Conservation (phyloP, 495 filamentous ascomycete genomes). For the Penicillium ochrochloron region DNA sequence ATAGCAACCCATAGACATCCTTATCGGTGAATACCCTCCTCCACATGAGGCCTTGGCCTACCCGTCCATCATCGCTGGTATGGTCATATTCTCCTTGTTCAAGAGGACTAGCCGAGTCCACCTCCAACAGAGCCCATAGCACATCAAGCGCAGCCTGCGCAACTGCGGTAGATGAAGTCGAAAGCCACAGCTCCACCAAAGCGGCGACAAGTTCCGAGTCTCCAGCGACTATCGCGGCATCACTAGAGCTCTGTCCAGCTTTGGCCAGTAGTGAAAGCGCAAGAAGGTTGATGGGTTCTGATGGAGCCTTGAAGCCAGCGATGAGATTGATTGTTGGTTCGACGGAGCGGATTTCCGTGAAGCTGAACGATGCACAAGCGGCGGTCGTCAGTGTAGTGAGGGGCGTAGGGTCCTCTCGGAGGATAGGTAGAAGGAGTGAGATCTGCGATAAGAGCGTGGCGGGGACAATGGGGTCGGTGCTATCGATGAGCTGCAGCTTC, state of each 20-base stretch:
- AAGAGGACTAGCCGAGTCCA: conserved; percentile 56
- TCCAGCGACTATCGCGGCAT: conserved; percentile 70
- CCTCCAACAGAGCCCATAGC: conserved; percentile 70
- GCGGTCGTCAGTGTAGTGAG: conserved; percentile 49
- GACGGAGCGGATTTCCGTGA: conserved; percentile 49
- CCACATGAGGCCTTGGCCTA: conserved; percentile 76
- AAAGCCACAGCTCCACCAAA: conserved; percentile 74
- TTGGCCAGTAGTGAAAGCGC: conserved; percentile 74
- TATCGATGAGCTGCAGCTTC: conserved; percentile 46
- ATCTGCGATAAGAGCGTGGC: conserved; percentile 50
- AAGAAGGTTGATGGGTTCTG: conserved; percentile 69
- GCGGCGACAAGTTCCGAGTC: conserved; percentile 63
- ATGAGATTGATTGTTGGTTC: conserved; percentile 52
- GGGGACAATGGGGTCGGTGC: conserved; percentile 41
- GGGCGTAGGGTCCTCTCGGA: conserved; percentile 58
- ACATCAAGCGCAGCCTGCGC: conserved; percentile 68
- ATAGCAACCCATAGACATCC: conserved; percentile 67
- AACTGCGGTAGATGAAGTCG: conserved; percentile 70
- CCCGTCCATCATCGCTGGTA: conserved; percentile 36
- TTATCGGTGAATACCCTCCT: conserved; percentile 68
- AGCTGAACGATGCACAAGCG: conserved; percentile 45
- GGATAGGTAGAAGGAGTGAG: conserved; percentile 48
- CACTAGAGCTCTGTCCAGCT: conserved; percentile 60
- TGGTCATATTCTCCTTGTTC: conserved; percentile 52
- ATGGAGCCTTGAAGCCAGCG: conserved; percentile 61